Evolutionary conservation across 768 basidiomycete species (phyloP).

Genomic region (Cystoderma amianthinum): DNA sequence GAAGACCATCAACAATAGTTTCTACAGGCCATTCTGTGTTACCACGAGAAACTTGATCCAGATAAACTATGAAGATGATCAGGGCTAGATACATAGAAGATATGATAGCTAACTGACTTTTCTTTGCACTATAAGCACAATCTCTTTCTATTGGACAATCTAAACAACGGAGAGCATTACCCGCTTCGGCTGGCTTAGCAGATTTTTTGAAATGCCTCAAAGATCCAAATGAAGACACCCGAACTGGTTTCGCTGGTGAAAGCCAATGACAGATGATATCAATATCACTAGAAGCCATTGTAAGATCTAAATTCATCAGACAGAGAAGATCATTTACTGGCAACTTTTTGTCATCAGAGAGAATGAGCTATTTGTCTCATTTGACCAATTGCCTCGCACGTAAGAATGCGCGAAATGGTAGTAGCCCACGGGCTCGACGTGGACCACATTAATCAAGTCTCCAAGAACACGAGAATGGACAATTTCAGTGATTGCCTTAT

Average conservation of each 20-base stretch:
- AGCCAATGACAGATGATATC: slow-evolving; percentile 80
- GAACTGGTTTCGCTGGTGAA: slow-evolving; percentile 52
- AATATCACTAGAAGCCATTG: slow-evolving; percentile 54
- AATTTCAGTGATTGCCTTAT: slow-evolving; percentile 57
- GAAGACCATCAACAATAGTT: slow-evolving; percentile 70
- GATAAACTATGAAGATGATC: slow-evolving; percentile 53
- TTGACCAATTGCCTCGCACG: slow-evolving; percentile 78
- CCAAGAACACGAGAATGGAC: slow-evolving; percentile 69
- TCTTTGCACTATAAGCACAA: slow-evolving; percentile 86
- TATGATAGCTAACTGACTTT: slow-evolving; percentile 38
- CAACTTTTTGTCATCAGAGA: slow-evolving; percentile 87
- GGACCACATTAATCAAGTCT: slow-evolving; percentile 74
- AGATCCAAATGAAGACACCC: slow-evolving; percentile 83
- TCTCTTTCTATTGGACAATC: slow-evolving; percentile 67
- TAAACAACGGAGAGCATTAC: slow-evolving; percentile 62
- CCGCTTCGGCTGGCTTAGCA: slow-evolving; percentile 64
- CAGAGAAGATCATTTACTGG: slow-evolving; percentile 63
- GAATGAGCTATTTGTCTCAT: slow-evolving; percentile 65
- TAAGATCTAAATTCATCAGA: no score
- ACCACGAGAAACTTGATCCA: slow-evolving; percentile 61
- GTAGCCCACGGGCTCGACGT: slow-evolving; percentile 82
- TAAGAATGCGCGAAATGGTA: slow-evolving; percentile 89
- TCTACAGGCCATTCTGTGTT: slow-evolving; percentile 57
- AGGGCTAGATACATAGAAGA: slow-evolving; percentile 1
- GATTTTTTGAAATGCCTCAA: slow-evolving; percentile 75